Base-by-base conservation (phyloP, 805 yeast genomes). In the Ogataea wickerhamii region DNA sequence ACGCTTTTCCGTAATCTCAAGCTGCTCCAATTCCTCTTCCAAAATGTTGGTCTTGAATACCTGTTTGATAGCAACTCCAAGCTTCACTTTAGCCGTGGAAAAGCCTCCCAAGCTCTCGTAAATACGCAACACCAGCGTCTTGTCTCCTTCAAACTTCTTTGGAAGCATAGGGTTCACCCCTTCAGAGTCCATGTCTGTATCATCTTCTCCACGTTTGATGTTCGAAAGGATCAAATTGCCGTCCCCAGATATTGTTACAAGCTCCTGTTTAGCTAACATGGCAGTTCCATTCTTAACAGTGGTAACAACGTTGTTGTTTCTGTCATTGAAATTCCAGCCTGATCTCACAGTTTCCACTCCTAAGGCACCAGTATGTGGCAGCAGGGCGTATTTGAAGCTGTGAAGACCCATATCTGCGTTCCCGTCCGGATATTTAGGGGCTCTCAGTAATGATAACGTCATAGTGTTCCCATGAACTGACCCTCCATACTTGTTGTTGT, bases 341-440 rank as follows among this genome's bases (percentile, higher is more conserved):
- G 81, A 71, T 43, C 76, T 74, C 11, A 91, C 89, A 3, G 87
- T 79, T 18, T 77, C 76, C 1, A 71, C 57, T 7, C 76, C 70
- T 34, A 91, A 66, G 0, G 73, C 62, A 3, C 95, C 96, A 16
- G 55, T 50, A 60, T 91, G 98, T 4, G 98, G 97, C 41, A 76
- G 74, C 25, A 91, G 62, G 0, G 94, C 94, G 61, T 89, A 93
- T 44, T 78, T 78, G 66, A 93, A 84, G 40, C 67, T 68, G 61
- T 91, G 98, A 14, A 65, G 56, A 3, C 96, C 98, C 85, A 93
- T 87, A 60, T 91, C 98, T 6, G 98, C 97, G 56, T 78, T 72
- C 6, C 82, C 89, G 71, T 91, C 98, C 0, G 98, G 98, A 16
- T 87, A 85, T 63, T 93, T 91, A 21, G 98, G 88, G 11, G 96